These are phyloP conservation scores for Dacryopinax spathularia DNA, from an alignment of 768 basidiomycete species.

Conservation along the genomic window DNA sequence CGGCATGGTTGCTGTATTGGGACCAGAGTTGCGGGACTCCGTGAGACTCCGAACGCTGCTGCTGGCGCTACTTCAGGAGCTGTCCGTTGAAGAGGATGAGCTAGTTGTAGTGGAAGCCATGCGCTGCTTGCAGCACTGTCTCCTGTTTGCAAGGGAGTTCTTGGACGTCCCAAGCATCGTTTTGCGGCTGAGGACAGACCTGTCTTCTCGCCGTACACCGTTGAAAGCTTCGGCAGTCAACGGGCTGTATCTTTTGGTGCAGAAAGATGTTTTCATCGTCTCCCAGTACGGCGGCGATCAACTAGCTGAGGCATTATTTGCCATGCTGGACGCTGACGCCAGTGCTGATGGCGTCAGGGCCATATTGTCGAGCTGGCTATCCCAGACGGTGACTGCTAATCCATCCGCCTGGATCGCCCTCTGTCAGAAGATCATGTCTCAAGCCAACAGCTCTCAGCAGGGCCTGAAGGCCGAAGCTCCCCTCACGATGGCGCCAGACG, in stretches of 20 bases:
- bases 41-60: slow-evolving; percentile 62
- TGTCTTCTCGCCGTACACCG: slow-evolving; percentile 66
- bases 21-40: slow-evolving; percentile 89
- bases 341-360: slow-evolving; percentile 85
- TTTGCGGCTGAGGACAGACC: slow-evolving; percentile 57
- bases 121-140: slow-evolving; percentile 88
- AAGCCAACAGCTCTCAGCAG: slow-evolving; percentile 74
- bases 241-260: slow-evolving; percentile 90
- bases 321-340: slow-evolving; percentile 87
- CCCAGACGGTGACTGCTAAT: slow-evolving; percentile 83
- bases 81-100: slow-evolving; percentile 74
- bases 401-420: slow-evolving; percentile 97
- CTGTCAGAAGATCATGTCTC: slow-evolving; percentile 92
- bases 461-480: slow-evolving; percentile 41
- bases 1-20: slow-evolving; percentile 82
- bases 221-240: slow-evolving; percentile 91
- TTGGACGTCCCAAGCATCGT: slow-evolving; percentile 72
- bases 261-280: slow-evolving; percentile 82
- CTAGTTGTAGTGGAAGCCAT: slow-evolving; percentile 85
- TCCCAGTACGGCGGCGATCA: slow-evolving; percentile 87
- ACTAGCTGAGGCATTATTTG: slow-evolving; percentile 87
- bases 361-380: slow-evolving; percentile 86
- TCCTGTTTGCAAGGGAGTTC: slow-evolving; percentile 85
- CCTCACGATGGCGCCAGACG: slow-evolving; percentile 47
- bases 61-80: slow-evolving; percentile 71